Evolutionary conservation across 2,329 filamentous ascomycete species (phyloP), one percentile per base, ranked within the genome.

Genomic region (Phaeosphaeriaceae sp.): DNA sequence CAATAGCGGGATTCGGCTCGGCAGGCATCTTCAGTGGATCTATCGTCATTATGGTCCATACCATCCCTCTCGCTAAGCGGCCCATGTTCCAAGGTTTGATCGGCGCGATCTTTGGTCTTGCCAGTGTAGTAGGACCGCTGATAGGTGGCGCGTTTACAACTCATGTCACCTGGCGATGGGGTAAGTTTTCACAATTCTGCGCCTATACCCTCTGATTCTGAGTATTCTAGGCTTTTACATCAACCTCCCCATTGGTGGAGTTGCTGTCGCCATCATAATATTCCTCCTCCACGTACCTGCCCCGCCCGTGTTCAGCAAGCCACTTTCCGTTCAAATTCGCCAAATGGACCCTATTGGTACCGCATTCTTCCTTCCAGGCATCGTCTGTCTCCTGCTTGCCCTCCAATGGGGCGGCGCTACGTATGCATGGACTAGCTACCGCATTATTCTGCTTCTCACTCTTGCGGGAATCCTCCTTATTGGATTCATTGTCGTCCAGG

Each of bases 331-430:
- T 13, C 31, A 13, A 9, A 36, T 61, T 66, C 66, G 57, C 77
- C 72, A 63, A 78, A 76, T 85, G 58, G 83, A 86, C 56, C 68
- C 80, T 0, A 57, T 77, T 0, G 83, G 83, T 2, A 74, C 75
- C 0, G 64, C 74, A 11, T 62, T 82, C 27, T 69, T 83, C 44
- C 75, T 82, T 48, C 77, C 73, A 1, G 73, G 74, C 4, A 65
- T 79, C 42, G 60, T 81, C 42, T 81, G 77, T 67, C 74, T 82
- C 21, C 63, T 84, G 10, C 73, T 84, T 7, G 80, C 80, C 0
- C 70, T 85, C 7, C 81, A 84, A 62, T 83, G 78, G 75, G 82
- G 81, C 2, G 76, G 75, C 5, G 52, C 70, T 1, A 67, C 69
- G 10, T 70, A 76, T 48, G 44, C 71, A 0, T 88, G 85, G 85